Conservation (phyloP, 306 rosid species). For the Prunus salicina region DNA sequence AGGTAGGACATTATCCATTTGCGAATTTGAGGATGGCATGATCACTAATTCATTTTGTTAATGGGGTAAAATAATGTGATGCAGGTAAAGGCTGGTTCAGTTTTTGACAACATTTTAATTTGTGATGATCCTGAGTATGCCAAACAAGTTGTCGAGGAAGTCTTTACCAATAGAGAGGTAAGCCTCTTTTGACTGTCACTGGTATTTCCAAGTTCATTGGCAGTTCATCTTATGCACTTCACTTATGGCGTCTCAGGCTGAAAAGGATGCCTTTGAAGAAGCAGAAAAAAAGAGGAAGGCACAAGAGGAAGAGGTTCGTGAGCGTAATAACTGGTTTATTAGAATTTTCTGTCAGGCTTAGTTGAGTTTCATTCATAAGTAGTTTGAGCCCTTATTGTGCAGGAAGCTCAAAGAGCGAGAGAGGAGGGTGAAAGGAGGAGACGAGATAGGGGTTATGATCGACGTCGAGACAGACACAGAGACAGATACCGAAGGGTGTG, state of each 20-base stretch:
- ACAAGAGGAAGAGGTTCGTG: slow-evolving; percentile 77
- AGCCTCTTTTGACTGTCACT: slow-evolving; percentile 19
- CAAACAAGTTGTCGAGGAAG: slow-evolving; percentile 74
- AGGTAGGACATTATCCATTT: slow-evolving; percentile 43
- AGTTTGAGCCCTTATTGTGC: slow-evolving; percentile 30
- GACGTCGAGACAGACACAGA: slow-evolving; percentile 61
- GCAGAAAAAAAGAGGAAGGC: slow-evolving; percentile 81
- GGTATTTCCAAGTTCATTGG: slow-evolving; percentile 8
- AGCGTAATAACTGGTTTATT: slow-evolving; percentile 1
- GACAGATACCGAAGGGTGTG: slow-evolving; percentile 73
- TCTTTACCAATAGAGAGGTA: slow-evolving; percentile 70
- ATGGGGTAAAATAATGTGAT: slow-evolving; percentile 6
- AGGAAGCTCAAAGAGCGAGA: slow-evolving; percentile 97
- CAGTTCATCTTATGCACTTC: slow-evolving; percentile 4
- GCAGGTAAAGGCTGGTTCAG: slow-evolving; percentile 96
- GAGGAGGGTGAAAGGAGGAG: slow-evolving; percentile 96
- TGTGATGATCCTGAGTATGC: slow-evolving; percentile 93
- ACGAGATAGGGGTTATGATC: slow-evolving; percentile 69
- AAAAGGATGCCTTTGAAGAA: slow-evolving; percentile 84
- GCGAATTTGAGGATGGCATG: not conserved
- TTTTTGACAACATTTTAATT: slow-evolving; percentile 85
- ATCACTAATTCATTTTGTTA: not conserved
- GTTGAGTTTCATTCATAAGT: slow-evolving; percentile 8
- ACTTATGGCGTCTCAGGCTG: slow-evolving; percentile 46
- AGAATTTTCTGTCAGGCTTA: slow-evolving; percentile 1